Percentiles rank a stretch among this genome's conserved stretches.
phyloP scores from a whole-genome alignment of 495 filamentous ascomycete genomes.

The Aspergillus saccharolyticus region DNA sequence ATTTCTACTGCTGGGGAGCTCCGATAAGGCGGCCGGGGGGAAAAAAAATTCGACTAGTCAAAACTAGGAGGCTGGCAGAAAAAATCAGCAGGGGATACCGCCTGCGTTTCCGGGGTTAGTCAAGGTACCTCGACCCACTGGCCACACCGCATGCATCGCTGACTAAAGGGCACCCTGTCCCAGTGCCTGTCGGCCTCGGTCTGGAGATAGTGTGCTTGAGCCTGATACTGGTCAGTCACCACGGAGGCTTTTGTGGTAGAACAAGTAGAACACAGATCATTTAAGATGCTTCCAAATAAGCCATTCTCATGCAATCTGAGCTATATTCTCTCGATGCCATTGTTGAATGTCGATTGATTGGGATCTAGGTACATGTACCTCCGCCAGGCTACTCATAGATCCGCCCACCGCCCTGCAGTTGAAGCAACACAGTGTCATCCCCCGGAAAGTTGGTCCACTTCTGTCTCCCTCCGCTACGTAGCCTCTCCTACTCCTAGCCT shows the following conservation, averaged over 20 bases:
- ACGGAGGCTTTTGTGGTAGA: too few relatives aligned
- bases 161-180: not conserved
- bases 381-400: not conserved
- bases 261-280: too few relatives aligned
- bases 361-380: too few relatives aligned
- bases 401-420: not conserved
- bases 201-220: too few relatives aligned
- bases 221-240: too few relatives aligned
- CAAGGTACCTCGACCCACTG: slow-evolving; percentile 12
- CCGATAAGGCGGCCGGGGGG: slow-evolving; percentile 25
- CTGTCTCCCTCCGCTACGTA: not conserved
- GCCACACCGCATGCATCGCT: not conserved
- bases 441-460: not conserved
- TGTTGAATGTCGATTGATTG: too few relatives aligned
- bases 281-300: too few relatives aligned
- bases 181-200: not conserved
- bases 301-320: too few relatives aligned
- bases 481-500: not conserved
- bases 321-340: too few relatives aligned
- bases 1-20: slow-evolving; percentile 24
- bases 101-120: slow-evolving; percentile 16
- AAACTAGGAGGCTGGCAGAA: slow-evolving; percentile 32
- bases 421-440: not conserved
- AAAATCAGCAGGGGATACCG: slow-evolving; percentile 19
- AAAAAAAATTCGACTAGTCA: slow-evolving; percentile 24